Evolutionary conservation across 2,329 filamentous ascomycete species (phyloP), one percentile per base, ranked within the genome.

Genomic region (Clathrospora elynae): DNA sequence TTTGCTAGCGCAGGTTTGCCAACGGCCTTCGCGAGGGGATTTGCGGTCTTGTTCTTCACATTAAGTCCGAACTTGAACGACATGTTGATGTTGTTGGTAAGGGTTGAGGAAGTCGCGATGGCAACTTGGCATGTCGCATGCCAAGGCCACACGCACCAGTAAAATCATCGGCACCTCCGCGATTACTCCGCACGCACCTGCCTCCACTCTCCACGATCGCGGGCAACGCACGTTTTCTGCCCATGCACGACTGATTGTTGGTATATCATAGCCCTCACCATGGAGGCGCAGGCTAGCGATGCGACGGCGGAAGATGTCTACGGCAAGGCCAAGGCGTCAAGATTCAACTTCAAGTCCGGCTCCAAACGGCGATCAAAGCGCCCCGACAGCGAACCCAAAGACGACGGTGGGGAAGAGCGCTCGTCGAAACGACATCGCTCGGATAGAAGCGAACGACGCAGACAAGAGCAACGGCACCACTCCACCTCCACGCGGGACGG

Each of bases 41-140:
- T 53, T 9, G 49, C 29, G 8, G 51, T 31, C 66, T 85, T 87
- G 61, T 83, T 85, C 35, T 77, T 70, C 30, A 83, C 55, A 59
- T 80, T 86, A 25, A 87, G 75, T 35, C 84, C 84, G 55, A 78
- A 79, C 13, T 76, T 76, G 37, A 81, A 71, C 11, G 67, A 62
- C 68, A 70, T 70, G 40, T 37, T 40, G 23, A 17, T n/a, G 14
- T 32, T 24, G 26, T 34, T 35, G 35, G 23, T 26, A 25, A 18
- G 25, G 16, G 35, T 20, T 26, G 28, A 18, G 25, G 16, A 30
- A 26, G 35, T 13, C 17, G 31, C 31, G 28, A 25, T 17, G 19
- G 32, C 33, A 30, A 34, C 25, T 42, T 34, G 39, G 44, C 33
- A 13, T 44, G 36, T 19, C 13, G 14, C 25, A 23, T 40, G 62